Percentiles rank a stretch among this genome's conserved stretches.
Evolutionary conservation across 1,139 yeast species (phyloP).

Genomic region (Yamadazyma triangularis): DNA sequence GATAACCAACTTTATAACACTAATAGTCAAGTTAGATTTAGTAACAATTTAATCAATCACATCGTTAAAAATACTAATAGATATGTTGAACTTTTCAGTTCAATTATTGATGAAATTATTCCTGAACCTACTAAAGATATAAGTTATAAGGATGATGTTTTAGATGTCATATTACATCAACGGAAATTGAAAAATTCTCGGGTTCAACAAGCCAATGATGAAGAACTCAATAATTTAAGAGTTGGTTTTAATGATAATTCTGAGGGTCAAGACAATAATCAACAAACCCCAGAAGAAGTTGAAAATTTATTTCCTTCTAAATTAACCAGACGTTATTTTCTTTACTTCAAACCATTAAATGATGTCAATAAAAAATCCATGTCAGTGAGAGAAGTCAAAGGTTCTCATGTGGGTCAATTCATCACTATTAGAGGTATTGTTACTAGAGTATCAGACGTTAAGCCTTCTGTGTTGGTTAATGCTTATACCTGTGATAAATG

Average conservation of each 20-base stretch:
- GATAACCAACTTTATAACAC: conserved; percentile 26
- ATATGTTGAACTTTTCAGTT: conserved; percentile 71
- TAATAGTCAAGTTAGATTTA: conserved; percentile 17
- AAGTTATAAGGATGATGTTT: conserved; percentile 79
- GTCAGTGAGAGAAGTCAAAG: conserved; percentile 88
- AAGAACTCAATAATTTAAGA: conserved; percentile 41
- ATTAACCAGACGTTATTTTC: conserved; percentile 77
- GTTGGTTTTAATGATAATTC: conserved; percentile 25
- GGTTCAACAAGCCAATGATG: conserved; percentile 61
- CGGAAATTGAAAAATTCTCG: conserved; percentile 78
- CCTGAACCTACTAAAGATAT: conserved; percentile 80
- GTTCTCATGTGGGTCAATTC: conserved; percentile 75
- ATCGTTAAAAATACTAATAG: conserved; percentile 73
- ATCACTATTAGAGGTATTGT: conserved; percentile 93
- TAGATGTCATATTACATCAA: conserved; percentile 90
- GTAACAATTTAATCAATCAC: conserved; percentile 46
- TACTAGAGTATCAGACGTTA: conserved; percentile 93
- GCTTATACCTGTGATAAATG: conserved; percentile 98
- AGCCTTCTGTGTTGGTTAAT: conserved; percentile 84
- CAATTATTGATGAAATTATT: conserved; percentile 72
- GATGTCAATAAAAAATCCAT: conserved; percentile 51
- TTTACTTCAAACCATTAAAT: conserved; percentile 77
- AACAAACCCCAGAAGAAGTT: conserved; percentile 19
- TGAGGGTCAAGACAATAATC: conserved; percentile 16
- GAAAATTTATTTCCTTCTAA: conserved; percentile 72